Base-by-base conservation (phyloP, 345 rosid species). In the Corchorus olitorius region DNA sequence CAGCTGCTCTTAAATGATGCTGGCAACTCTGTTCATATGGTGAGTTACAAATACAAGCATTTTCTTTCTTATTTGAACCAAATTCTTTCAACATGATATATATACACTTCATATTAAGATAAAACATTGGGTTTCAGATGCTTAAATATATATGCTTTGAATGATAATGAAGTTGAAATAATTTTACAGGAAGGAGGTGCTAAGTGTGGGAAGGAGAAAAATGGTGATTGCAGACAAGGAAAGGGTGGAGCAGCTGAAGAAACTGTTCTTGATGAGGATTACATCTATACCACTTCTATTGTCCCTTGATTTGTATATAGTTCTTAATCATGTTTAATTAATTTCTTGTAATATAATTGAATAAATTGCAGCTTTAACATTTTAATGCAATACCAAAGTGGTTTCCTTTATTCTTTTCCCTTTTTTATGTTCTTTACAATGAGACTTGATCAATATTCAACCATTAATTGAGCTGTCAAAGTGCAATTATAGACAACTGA, bases 231-330 rank as follows among this genome's bases (percentile, higher is more conserved):
- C 77, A 75, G 60, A 50, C 20, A 75, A 79, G 75, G 75, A 72
- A 53, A 61, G 56, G 68, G 71, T 75, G 55, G 72, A 70, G 17
- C 46, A 65, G 60, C 45, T 75, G 62, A 74, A 72, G 64, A 62
- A 48, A 75, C 45, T 65, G 41, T 60, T 22, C 65, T 58, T 53
- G 76, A 65, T 71, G 79, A 75, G 56, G 82, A 76, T 35, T 82
- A 75, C 75, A 75, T 78, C 66, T 78, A 82, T 75, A 72, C 80
- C 77, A 76, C 73, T 19, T 72, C 77, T 58, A 64, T 73, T 39
- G 43, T 39, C 12, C 74, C 73, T 58, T 69, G 16, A 14, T 16
- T 27, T 27, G 27, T 27, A 27, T 48, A 35, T 33, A 35, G 8
- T 20, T 48, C 7, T n/a, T 22, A 48, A 20, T 55, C 52, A 43